These are phyloP conservation scores for Coffea eugenioides DNA, from an alignment of 257 asterid genomes.

Conservation along the genomic window DNA sequence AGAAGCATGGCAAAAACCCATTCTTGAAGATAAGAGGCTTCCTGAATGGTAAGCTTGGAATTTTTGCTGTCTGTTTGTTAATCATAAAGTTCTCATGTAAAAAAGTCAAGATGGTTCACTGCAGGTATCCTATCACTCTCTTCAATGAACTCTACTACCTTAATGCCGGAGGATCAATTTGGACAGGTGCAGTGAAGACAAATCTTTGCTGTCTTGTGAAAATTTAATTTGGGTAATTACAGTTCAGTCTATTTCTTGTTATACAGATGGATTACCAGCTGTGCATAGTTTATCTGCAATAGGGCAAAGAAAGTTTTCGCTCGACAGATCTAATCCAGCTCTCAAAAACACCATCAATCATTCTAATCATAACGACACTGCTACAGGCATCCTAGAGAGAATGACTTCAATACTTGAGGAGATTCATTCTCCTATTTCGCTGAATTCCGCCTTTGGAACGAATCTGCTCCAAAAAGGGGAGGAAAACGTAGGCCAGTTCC, in stretches of 20 bases:
- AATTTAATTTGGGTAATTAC: conserved; percentile 2
- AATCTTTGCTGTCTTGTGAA: conserved; percentile 18
- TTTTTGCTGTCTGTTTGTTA: conserved; percentile 17
- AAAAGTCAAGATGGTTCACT: conserved; percentile 14
- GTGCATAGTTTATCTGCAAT: conserved; percentile 55
- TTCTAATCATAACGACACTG: conserved; percentile 55
- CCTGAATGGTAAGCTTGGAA: conserved; percentile 75
- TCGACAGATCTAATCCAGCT: conserved; percentile 44
- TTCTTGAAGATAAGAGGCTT: conserved; percentile 80
- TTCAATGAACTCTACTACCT: conserved; percentile 97
- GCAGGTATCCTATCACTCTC: conserved; percentile 91
- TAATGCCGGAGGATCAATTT: conserved; percentile 88
- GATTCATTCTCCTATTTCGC: conserved; percentile 56
- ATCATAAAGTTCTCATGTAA: conserved; percentile 18
- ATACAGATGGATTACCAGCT: conserved; percentile 84
- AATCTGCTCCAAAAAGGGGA: conserved; percentile 70
- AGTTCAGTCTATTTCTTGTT: conserved; percentile 8
- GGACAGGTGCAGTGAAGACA: conserved; percentile 70
- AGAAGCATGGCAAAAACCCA: conserved; percentile 93
- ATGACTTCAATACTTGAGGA: conserved; percentile 68
- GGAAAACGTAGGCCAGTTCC: conserved; percentile 89
- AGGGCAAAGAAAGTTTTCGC: conserved; percentile 57
- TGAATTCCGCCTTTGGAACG: conserved; percentile 70
- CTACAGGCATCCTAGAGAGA: conserved; percentile 68
- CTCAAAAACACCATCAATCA: conserved; percentile 13